Percentiles rank a stretch among this genome's conserved stretches.
These are phyloP conservation scores for Candida sojae DNA, from an alignment of 1,139 yeast species.

Conservation along the genomic window DNA sequence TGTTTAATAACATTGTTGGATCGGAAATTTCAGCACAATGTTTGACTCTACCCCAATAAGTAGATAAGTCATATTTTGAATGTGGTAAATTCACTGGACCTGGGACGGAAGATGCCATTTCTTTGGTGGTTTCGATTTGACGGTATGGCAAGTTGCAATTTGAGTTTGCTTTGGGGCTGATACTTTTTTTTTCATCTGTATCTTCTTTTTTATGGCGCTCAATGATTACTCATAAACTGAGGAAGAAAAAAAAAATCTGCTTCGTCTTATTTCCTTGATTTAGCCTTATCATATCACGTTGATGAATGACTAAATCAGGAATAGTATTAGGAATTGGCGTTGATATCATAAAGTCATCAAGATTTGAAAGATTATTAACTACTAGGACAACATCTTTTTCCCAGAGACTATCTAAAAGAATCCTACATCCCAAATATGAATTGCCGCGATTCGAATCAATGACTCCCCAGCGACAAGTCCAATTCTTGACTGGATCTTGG, in stretches of 20 bases:
- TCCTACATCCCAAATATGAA: constrained; percentile 54
- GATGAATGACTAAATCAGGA: constrained; percentile 12
- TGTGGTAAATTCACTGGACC: constrained; percentile 80
- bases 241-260: neutral
- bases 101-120: constrained; percentile 85
- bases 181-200: neutral
- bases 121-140: neutral
- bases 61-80: constrained; percentile 72
- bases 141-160: too few relatives aligned
- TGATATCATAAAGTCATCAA: constrained; percentile 53
- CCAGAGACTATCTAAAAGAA: constrained; percentile 44
- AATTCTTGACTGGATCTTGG: constrained; percentile 63
- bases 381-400: constrained; percentile 27
- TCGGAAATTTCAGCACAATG: constrained; percentile 94
- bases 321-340: constrained; percentile 56
- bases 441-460: constrained; percentile 33
- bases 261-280: neutral
- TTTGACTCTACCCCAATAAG: constrained; percentile 91
- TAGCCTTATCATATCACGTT: neutral
- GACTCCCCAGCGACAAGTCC: constrained; percentile 12
- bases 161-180: neutral
- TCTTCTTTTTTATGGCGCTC: neutral
- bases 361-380: constrained; percentile 49
- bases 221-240: neutral
- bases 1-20: constrained; percentile 83